Evolutionary conservation across 805 yeast genomes (phyloP), one percentile per base, ranked within the genome.

Genomic region (Yarrowia sp.): DNA sequence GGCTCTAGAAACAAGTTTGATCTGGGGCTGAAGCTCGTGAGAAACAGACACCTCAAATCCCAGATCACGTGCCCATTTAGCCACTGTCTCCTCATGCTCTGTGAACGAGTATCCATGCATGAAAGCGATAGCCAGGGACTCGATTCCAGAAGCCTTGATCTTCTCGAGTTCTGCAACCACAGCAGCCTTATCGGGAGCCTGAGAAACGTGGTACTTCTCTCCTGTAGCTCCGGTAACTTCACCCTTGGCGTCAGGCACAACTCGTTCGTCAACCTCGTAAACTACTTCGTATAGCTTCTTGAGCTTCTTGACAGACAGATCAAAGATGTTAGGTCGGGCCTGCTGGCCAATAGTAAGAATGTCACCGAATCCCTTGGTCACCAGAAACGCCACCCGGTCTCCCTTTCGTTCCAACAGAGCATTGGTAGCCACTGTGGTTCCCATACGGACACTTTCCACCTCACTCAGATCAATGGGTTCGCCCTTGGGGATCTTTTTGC

Each of bases 401-500:
- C 98, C 99, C 74, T 92, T 92, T 70, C 98, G 83, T 75, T 94
- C 98, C 69, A 94, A 81, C 40, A 95, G 82, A 1, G 98, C 97
- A 78, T 94, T 94, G 9, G 98, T 94, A 1, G 99, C 98, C 12
- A 92, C 95, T 0, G 98, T 93, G 4, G 98, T 92, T 2, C 98
- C 98, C 90, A 93, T 88, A 68, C 97, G 81, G 58, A 92, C 86
- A 50, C 87, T 84, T 66, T 85, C 86, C 44, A 92, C 89, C 2
- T 78, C 77, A 7, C 70, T 61, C 33, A 78, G 67, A 3, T 88
- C 91, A 69, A 92, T 77, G 3, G 85, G 86, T 43, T 76, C 76
- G 9, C 85, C 85, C 63, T 90, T 81, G 3, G 92, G 88, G 63
- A 90, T 89, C 10, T 74, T 60, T 8, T 74, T 76, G 0, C 84